Percentiles rank a stretch among this genome's conserved stretches.
Evolutionary conservation across 768 basidiomycete genomes (phyloP).

Genomic region (Lactarius akahatsu): DNA sequence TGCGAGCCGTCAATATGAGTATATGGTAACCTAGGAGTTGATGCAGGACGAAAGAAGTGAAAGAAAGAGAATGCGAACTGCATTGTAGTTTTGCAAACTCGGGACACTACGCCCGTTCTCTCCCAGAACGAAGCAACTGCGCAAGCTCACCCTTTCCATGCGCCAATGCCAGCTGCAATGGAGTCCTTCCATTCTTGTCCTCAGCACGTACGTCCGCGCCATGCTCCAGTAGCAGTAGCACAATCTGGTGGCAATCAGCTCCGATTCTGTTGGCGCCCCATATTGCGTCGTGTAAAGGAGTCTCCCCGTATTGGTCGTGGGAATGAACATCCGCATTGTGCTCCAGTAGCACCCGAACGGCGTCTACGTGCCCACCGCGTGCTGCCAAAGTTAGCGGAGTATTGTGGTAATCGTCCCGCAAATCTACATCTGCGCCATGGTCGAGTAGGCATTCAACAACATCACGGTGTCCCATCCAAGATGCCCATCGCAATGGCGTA

Average conservation of each 20-base stretch:
- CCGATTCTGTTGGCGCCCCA: not conserved
- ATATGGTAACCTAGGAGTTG: too few species aligned
- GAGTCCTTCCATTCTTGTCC: not conserved
- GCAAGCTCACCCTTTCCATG: too few species aligned
- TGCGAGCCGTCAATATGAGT: too few species aligned
- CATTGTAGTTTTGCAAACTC: too few species aligned
- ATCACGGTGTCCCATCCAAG: not conserved
- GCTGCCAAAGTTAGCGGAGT: not conserved
- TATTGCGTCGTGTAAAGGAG: not conserved
- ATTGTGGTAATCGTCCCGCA: not conserved
- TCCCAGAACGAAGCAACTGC: too few species aligned
- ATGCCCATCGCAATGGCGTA: not conserved
- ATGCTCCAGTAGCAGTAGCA: not conserved
- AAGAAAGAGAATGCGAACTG: too few species aligned
- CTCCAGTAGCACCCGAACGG: not conserved
- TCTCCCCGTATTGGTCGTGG: accelerated
- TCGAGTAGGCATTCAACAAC: conserved; percentile 2
- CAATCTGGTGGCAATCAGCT: not conserved
- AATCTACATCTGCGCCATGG: not conserved
- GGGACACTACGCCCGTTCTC: too few species aligned
- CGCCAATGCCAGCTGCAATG: too few species aligned
- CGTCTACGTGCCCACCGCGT: not conserved
- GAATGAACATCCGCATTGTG: not conserved
- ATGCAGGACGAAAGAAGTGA: too few species aligned
- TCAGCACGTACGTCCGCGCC: not conserved